phyloP scores from a whole-genome alignment of 106 monocot genomes.

The Dioscorea zingiberensis region DNA sequence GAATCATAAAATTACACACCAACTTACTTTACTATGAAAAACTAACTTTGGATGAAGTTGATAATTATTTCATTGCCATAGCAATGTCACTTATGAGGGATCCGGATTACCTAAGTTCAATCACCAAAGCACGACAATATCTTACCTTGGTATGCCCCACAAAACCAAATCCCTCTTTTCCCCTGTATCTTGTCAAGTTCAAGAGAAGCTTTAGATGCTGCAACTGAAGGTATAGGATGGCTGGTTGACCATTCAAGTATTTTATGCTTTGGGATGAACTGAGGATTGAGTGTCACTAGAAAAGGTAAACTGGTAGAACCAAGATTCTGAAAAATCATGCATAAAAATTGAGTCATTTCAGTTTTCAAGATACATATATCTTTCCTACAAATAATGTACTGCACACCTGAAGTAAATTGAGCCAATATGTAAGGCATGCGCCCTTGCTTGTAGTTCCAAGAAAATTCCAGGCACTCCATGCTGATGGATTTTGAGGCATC shows the following conservation, averaged over 20 bases:
- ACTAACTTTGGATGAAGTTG: not conserved
- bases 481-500: conserved; percentile 77
- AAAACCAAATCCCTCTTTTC: conserved; percentile 84
- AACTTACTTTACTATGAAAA: not conserved
- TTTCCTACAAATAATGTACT: not conserved
- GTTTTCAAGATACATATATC: not conserved
- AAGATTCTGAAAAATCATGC: conserved; percentile 52
- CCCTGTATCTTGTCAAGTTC: conserved; percentile 78
- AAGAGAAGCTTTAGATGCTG: conserved; percentile 79
- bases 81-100: too few species aligned
- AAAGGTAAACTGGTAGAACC: conserved; percentile 34
- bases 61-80: not conserved
- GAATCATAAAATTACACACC: not conserved
- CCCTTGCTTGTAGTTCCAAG: conserved; percentile 57
- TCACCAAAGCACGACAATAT: not conserved
- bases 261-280: conserved; percentile 38
- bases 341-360: not conserved
- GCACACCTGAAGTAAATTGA: conserved; percentile 89
- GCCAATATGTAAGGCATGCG: conserved; percentile 85
- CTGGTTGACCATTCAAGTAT: conserved; percentile 75
- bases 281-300: conserved; percentile 84
- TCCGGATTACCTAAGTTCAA: too few species aligned
- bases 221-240: conserved; percentile 84
- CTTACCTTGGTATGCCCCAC: conserved; percentile 88
- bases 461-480: conserved; percentile 99